A percentile compares a stretch with the other conserved stretches of the same genome.
Conservation (phyloP, 257 asterid genomes). For the Nicotiana benthamiana region DNA sequence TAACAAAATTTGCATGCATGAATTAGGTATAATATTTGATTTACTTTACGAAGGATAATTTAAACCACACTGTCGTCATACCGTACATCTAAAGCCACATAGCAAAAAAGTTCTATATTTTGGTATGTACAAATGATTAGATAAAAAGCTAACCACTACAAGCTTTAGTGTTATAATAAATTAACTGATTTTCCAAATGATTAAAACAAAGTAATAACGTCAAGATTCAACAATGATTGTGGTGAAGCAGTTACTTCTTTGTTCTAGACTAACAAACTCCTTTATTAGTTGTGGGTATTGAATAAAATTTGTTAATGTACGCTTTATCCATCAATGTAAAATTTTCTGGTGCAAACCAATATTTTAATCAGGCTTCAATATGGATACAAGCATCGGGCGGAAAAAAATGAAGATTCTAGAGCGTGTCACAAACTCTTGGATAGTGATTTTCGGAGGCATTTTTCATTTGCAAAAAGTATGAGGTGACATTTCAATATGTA, state of each 20-base stretch:
- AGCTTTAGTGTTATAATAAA: neutral
- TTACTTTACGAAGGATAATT: neutral
- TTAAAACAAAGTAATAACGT: neutral
- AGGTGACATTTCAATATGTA: slow-evolving; percentile 8
- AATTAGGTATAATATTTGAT: neutral
- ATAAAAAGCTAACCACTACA: neutral
- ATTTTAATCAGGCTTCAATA: too few relatives aligned
- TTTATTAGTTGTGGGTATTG: too few relatives aligned
- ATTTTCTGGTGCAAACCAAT: too few relatives aligned
- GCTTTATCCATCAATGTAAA: too few relatives aligned
- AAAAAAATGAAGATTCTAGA: neutral
- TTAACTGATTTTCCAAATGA: neutral
- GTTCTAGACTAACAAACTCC: too few relatives aligned
- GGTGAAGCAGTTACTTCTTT: too few relatives aligned
- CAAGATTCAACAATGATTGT: too few relatives aligned
- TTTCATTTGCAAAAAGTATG: neutral
- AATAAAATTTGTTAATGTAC: too few relatives aligned
- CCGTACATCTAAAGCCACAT: neutral
- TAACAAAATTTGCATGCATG: neutral
- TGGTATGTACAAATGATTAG: neutral
- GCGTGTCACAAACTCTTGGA: neutral
- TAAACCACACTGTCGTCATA: neutral
- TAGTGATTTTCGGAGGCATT: neutral
- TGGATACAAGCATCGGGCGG: too few relatives aligned
- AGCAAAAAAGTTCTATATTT: neutral